Evolutionary conservation across 495 filamentous ascomycete genomes (phyloP), one percentile per base, ranked within the genome.

Genomic region (Neurospora intermedia): DNA sequence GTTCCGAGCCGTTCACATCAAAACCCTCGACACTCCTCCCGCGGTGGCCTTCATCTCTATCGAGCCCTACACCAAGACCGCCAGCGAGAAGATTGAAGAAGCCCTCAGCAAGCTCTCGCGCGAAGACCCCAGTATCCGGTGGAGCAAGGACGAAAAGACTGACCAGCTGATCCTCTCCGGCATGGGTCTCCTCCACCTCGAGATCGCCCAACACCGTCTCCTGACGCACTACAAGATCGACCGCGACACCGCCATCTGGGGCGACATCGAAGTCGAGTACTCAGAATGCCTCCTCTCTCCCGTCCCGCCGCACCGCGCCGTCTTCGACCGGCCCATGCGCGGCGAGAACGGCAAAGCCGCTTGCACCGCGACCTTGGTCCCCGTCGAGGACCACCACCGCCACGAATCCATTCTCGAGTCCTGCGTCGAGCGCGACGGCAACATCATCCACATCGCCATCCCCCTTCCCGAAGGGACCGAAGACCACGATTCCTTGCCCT

Each of bases 161-260:
- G 96, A 94, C 2, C 95, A 97, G 75, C 97, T 94, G 20, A 90
- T 97, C 10, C 85, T 99, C 2, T 93, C 92, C 45, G 96, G 96
- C 13, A 99, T 99, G 96, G 96, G 96, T 4, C 93, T 97, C 71
- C 88, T 99, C n/a, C 96, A 99, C 80, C 89, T 99, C 4, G 96
- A 99, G 75, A 96, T 99, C 43, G 94, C 96, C 4, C 85, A 91
- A 39, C 93, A 98, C 81, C 87, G 95, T 27, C 88, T 99, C 8
- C 87, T 95, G 70, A 91, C 91, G 43, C 93, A 98, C 75, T 90
- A 97, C 81, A 97, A 95, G 78, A 93, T 82, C 87, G 75, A 98
- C 91, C 75, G 75, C 66, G 75, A 79, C 16, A 75, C 76, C 77
- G 94, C 94, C 7, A 83, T 90, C 15, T 97, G 96, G 88, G 94